A percentile compares a stretch with the other conserved stretches of the same genome.
phyloP scores from a whole-genome alignment of 2,329 filamentous ascomycete genomes.

The Neofusicoccum cordaticola region DNA sequence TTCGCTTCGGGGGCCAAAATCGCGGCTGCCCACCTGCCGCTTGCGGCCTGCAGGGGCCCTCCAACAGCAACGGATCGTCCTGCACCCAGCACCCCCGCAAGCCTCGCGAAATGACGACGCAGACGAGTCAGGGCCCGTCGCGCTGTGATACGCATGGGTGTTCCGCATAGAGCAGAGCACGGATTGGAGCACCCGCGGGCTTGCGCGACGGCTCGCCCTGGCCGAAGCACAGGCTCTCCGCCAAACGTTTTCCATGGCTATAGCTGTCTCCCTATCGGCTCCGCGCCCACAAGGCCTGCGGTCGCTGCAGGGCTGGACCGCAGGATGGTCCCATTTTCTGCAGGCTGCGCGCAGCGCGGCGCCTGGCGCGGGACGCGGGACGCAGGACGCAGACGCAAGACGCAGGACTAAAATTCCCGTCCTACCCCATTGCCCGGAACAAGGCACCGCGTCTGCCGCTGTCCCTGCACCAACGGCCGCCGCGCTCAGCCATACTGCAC shows the following conservation, averaged over 20 bases:
- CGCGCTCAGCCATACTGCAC: neutral
- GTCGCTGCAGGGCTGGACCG: neutral
- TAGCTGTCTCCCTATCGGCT: neutral
- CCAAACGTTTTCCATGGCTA: constrained; percentile 7
- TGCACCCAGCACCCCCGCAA: neutral
- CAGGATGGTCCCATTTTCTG: neutral
- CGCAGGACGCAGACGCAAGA: too few relatives aligned
- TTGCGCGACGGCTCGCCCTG: constrained; percentile 1
- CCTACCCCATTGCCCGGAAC: neutral
- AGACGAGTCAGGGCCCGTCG: neutral
- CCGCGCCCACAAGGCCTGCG: too few relatives aligned
- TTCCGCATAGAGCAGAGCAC: neutral
- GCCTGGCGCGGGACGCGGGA: neutral
- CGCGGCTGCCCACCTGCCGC: neutral
- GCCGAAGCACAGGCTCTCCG: constrained; percentile 1
- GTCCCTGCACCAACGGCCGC: neutral
- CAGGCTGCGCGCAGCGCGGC: neutral
- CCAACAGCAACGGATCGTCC: neutral
- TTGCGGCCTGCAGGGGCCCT: neutral
- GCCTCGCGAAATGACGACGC: constrained; percentile 5
- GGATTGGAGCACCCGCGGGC: neutral
- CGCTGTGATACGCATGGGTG: neutral
- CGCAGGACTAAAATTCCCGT: neutral
- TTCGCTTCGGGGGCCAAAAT: constrained; percentile 3
- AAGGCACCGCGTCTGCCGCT: neutral